Conservation (phyloP, 2,329 filamentous ascomycete species). For the Graphilbum sp. region DNA sequence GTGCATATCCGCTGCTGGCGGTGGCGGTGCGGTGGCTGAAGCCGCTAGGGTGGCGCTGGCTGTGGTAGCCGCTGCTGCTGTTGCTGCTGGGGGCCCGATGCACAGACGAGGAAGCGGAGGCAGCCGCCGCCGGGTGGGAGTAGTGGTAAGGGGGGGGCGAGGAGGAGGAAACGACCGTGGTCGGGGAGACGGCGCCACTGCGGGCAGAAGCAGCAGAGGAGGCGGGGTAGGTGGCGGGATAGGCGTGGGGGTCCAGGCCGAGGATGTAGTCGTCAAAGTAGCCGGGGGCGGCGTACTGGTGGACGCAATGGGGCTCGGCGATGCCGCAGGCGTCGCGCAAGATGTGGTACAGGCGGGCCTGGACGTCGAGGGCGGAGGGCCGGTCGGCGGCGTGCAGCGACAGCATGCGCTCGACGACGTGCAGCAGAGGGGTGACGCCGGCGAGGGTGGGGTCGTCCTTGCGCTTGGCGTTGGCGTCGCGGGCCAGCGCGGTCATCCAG, state of each 20-base stretch:
- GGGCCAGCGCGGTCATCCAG: constrained; percentile 48
- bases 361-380: constrained; percentile 34
- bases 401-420: constrained; percentile 38
- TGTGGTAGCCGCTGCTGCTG: neutral
- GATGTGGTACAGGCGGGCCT: constrained; percentile 34
- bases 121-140: too few species aligned
- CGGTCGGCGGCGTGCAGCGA: constrained; percentile 32
- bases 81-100: neutral
- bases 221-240: neutral
- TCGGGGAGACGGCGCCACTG: too few species aligned
- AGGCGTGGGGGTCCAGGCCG: too few species aligned
- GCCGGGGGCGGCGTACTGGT: constrained; percentile 20
- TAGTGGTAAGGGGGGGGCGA: too few species aligned
- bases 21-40: constrained; percentile 6
- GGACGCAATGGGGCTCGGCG: constrained; percentile 36
- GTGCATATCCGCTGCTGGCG: neutral
- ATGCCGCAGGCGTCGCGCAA: constrained; percentile 31
- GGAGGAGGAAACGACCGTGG: too few species aligned
- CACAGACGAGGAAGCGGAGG: too few species aligned
- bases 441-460: constrained; percentile 26
- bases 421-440: constrained; percentile 34
- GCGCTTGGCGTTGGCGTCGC: constrained; percentile 28
- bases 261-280: neutral
- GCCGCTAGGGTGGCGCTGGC: constrained; percentile 11
- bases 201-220: too few species aligned